Evolutionary conservation across 257 asterid genomes (phyloP), one percentile per base, ranked within the genome.

Genomic region (Penstemon davidsonii): DNA sequence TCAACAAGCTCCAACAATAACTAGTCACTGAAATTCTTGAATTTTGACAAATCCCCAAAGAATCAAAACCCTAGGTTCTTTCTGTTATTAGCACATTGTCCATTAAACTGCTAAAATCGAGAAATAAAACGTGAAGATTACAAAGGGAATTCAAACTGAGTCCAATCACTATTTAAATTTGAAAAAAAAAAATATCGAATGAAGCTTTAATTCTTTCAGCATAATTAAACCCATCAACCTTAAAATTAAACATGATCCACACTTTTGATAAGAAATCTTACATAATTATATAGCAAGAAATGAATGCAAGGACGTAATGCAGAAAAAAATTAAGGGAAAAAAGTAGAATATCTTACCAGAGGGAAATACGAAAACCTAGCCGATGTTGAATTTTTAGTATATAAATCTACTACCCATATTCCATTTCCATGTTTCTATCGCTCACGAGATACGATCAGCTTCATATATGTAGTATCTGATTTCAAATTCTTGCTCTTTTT

Each of bases 291-390:
- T 1, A 66, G 71, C 72, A 66, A 44, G 69, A 49, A 66, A 66
- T 47, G 55, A n/a, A 11, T 5, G 36, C 2, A 15, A 64, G 5
- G 8, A 46, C 6, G 0, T 13, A 19, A 59, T 8, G 19, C 37
- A 40, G 6, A n/a, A 7, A 40, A 2, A 66, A 56, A 9, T 11
- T 11, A 66, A 37, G 12, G 12, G 9, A 1, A 36, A 13, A 15
- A 65, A 44, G 10, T 38, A 8, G 62, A 66, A 73, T 60, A 55
- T 62, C 75, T 79, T 61, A 82, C 85, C 83, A 52, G 79, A 55
- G 57, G 50, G 36, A 62, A 60, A 38, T 25, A 25, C 33, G 33
- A 25, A 25, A 25, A 25, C 33, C 33, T 25, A 25, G 33, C 33
- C 33, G 33, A 25, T 25, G 33, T 25, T 25, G 33, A 25, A 25